Evolutionary conservation across 495 filamentous ascomycete genomes (phyloP).

Genomic region (Aspergillus affinis): DNA sequence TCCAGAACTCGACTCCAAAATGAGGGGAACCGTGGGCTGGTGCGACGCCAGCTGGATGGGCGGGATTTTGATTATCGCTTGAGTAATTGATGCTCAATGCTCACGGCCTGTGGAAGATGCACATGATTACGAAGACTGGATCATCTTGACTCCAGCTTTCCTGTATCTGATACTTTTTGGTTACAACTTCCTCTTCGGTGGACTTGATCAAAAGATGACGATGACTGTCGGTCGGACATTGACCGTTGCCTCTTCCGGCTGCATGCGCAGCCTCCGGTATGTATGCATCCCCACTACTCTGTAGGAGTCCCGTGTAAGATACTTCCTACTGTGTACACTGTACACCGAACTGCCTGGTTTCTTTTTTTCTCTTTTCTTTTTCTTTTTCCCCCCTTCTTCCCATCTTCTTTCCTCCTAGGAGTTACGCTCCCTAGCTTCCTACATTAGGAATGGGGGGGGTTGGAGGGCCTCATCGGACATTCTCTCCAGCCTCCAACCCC

Average conservation of each 20-base stretch:
- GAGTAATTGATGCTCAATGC: background rate
- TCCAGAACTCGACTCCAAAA: slow-evolving; percentile 4
- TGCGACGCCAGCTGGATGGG: background rate
- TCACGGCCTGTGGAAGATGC: background rate
- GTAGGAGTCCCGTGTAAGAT: background rate
- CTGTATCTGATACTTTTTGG: background rate
- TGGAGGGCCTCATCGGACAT: background rate
- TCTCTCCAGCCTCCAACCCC: background rate
- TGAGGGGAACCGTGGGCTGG: slow-evolving; percentile 1
- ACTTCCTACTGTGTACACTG: background rate
- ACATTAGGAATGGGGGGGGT: background rate
- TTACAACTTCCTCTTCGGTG: background rate
- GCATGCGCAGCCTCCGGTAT: slow-evolving; percentile 21
- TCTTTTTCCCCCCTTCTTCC: background rate
- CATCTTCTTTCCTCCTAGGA: background rate
- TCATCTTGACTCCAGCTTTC: background rate
- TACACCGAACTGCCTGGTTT: background rate
- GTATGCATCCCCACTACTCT: background rate
- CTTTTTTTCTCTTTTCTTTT: too few relatives aligned
- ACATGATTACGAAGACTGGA: background rate
- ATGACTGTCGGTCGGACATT: slow-evolving; percentile 11
- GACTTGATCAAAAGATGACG: slow-evolving; percentile 1
- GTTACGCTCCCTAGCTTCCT: background rate
- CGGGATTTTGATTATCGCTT: background rate
- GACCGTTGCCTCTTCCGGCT: slow-evolving; percentile 29